Base-by-base conservation (phyloP, 2,329 filamentous ascomycete species). In the Allantophomopsis cytisporea region DNA sequence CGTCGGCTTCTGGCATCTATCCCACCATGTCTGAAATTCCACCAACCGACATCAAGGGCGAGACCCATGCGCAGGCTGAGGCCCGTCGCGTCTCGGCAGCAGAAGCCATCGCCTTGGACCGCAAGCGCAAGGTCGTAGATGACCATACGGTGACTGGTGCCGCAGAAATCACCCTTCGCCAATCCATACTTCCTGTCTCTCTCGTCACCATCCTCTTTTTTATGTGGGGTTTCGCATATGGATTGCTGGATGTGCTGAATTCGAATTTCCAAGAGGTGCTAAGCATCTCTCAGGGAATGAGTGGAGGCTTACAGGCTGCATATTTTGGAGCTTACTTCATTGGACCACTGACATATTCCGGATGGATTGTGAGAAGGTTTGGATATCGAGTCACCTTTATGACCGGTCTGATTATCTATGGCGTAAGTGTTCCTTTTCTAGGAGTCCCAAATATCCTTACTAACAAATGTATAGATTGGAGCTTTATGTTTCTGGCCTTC, bases 371-470 rank as follows among this genome's bases (percentile, higher is more conserved):
- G 6, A 69, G 76, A 31, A 67, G 68, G 45, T 80, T 66, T 49
- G 74, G 76, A 17, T 80, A 78, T 53, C 67, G 73, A 34, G 69
- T 68, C 39, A 75, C 75, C 3, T 80, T 80, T 53, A 79, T 80
- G 45, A 69, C 71, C 52, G 76, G 82, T 23, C 65, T 86, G 8
- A 65, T 60, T 42, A 67, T 85, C 35, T 84, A 85, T 55, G 76
- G 65, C 36, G 39, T 73, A 30, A 71, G 71, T 7, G 4, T 20
- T 71, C 46, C 72, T 15, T 64, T 73, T 20, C 69, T 71, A 56
- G 71, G 71, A 59, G 72, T 68, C 69, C 84, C 84, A 0, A 81
- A 78, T 2, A 73, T 88, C 8, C 70, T 85, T 43, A 69, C 70
- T 28, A 8, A 28, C 11, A 12, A 3, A 8, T 10, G 10, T 8